Percentiles rank a stretch among this genome's conserved stretches.
Evolutionary conservation across 2,329 filamentous ascomycete species (phyloP).

Genomic region (Endocalyx cinctus): DNA sequence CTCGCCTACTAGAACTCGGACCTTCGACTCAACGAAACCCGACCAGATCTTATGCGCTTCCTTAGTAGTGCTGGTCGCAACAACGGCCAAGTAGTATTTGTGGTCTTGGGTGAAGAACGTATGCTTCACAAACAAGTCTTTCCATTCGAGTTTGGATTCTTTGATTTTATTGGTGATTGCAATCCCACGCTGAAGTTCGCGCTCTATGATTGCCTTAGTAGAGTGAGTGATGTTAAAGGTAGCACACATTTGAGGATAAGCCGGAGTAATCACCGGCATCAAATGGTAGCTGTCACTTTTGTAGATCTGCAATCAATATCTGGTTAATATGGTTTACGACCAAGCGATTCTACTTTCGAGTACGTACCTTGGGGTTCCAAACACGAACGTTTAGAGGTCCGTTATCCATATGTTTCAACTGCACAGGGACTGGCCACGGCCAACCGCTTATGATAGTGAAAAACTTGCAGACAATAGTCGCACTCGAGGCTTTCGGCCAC

Average conservation of each 20-base stretch:
- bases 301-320: slow-evolving; percentile 54
- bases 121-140: slow-evolving; percentile 82
- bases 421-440: slow-evolving; percentile 91
- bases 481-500: slow-evolving; percentile 86
- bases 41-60: slow-evolving; percentile 85
- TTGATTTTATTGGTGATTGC: slow-evolving; percentile 78
- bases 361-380: slow-evolving; percentile 82
- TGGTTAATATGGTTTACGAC: slow-evolving; percentile 10
- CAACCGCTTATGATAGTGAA: slow-evolving; percentile 87
- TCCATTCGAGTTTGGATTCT: slow-evolving; percentile 72
- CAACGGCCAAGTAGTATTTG: slow-evolving; percentile 92
- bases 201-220: slow-evolving; percentile 76
- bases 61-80: slow-evolving; percentile 75
- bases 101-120: slow-evolving; percentile 90
- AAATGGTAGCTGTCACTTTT: slow-evolving; percentile 77
- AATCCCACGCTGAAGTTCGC: slow-evolving; percentile 74
- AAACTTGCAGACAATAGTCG: slow-evolving; percentile 88
- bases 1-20: slow-evolving; percentile 77
- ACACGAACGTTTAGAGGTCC: slow-evolving; percentile 76
- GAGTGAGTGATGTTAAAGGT: slow-evolving; percentile 91
- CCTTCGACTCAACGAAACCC: slow-evolving; percentile 88
- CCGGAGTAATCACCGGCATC: slow-evolving; percentile 98
- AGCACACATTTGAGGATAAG: slow-evolving; percentile 96
- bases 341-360: not conserved
- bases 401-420: slow-evolving; percentile 83